phyloP scores from a whole-genome alignment of 805 yeast genomes.

The Candida quercuum region DNA sequence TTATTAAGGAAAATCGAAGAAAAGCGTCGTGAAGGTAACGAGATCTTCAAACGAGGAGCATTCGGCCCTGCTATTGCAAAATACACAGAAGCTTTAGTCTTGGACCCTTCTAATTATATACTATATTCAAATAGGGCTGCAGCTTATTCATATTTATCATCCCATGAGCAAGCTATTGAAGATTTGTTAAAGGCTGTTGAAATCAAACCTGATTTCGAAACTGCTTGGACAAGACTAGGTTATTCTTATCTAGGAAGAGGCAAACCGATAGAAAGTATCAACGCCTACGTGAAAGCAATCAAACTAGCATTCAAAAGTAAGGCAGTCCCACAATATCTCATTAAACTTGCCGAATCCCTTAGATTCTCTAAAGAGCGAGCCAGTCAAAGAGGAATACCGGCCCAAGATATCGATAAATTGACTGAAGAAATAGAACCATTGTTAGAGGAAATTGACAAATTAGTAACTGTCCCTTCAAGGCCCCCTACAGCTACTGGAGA shows the following conservation, averaged over 20 bases:
- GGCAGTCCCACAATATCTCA: constrained; percentile 9
- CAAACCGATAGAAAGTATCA: constrained; percentile 29
- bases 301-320: constrained; percentile 12
- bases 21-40: constrained; percentile 17
- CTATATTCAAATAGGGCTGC: constrained; percentile 37
- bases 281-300: constrained; percentile 32
- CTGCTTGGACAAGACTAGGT: constrained; percentile 35
- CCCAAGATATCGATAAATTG: constrained; percentile 5
- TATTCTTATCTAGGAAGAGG: constrained; percentile 32
- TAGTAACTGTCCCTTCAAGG: not conserved
- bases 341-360: constrained; percentile 13
- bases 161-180: constrained; percentile 29
- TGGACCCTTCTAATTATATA: constrained; percentile 28
- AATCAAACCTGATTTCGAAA: constrained; percentile 29
- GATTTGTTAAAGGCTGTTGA: constrained; percentile 30
- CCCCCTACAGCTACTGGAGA: not conserved
- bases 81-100: constrained; percentile 31
- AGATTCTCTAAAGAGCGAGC: constrained; percentile 16
- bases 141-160: constrained; percentile 29
- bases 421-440: constrained; percentile 5
- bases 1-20: not conserved
- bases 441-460: not conserved
- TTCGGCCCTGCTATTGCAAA: constrained; percentile 27
- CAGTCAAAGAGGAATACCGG: constrained; percentile 9
- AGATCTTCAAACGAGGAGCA: constrained; percentile 10